Evolutionary conservation across 1,284 basidiomycete genomes (phyloP).

Genomic region (Papiliotrema flavescens): DNA sequence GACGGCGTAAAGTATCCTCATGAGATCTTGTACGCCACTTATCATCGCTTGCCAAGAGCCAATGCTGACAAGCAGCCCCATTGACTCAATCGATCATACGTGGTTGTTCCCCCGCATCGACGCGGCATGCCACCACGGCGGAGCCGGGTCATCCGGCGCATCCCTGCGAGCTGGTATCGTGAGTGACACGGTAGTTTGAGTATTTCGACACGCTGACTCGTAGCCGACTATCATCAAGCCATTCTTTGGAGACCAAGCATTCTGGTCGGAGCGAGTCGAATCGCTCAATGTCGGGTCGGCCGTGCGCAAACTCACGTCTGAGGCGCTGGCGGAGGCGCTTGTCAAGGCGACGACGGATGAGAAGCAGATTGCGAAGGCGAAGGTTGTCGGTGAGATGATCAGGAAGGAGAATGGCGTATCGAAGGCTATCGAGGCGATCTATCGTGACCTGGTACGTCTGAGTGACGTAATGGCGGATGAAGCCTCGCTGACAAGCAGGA

Average conservation of each 20-base stretch:
- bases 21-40: slow-evolving; percentile 58
- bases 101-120: slow-evolving; percentile 94
- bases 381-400: slow-evolving; percentile 75
- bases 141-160: slow-evolving; percentile 92
- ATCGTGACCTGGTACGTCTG: slow-evolving; percentile 70
- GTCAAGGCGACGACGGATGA: slow-evolving; percentile 74
- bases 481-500: slow-evolving; percentile 50
- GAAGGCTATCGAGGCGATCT: slow-evolving; percentile 84
- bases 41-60: background rate
- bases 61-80: slow-evolving; percentile 51
- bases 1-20: slow-evolving; percentile 58
- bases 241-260: slow-evolving; percentile 97
- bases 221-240: slow-evolving; percentile 92
- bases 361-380: slow-evolving; percentile 82
- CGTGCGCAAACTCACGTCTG: slow-evolving; percentile 78
- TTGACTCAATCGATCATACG: slow-evolving; percentile 89
- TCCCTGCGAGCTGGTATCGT: slow-evolving; percentile 61
- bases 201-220: background rate
- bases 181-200: slow-evolving; percentile 15
- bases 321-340: slow-evolving; percentile 72
- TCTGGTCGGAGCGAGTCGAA: slow-evolving; percentile 94
- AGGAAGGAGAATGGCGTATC: slow-evolving; percentile 80
- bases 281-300: slow-evolving; percentile 83
- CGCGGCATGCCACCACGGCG: slow-evolving; percentile 95
- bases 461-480: no score